These are phyloP conservation scores for Penicillium sp. DNA, from an alignment of 2,329 filamentous ascomycete species.

Conservation along the genomic window DNA sequence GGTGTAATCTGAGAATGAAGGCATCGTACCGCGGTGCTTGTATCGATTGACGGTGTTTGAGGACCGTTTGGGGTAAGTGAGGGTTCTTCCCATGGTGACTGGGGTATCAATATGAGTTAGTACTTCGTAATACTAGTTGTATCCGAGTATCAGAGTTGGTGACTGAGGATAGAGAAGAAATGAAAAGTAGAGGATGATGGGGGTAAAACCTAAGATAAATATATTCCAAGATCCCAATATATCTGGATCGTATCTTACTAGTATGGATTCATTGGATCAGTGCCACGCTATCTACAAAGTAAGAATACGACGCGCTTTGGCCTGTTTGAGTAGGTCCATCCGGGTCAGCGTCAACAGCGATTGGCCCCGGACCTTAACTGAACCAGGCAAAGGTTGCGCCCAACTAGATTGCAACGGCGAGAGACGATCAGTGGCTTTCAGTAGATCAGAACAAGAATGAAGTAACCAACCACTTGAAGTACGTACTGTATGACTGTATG, in stretches of 20 bases:
- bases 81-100: slow-evolving; percentile 45
- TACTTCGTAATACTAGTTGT: too few relatives aligned
- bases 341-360: slow-evolving; percentile 8
- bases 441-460: too few relatives aligned
- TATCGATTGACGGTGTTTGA: slow-evolving; percentile 71
- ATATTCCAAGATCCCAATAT: not conserved
- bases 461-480: too few relatives aligned
- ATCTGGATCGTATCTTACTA: too few relatives aligned
- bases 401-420: too few relatives aligned
- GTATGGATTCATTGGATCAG: not conserved
- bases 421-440: slow-evolving; percentile 6
- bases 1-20: not conserved
- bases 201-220: not conserved
- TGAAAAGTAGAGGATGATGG: too few relatives aligned
- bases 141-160: too few relatives aligned
- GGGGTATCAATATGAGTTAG: too few relatives aligned
- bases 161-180: too few relatives aligned
- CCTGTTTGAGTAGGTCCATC: slow-evolving; percentile 22
- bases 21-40: slow-evolving; percentile 63
- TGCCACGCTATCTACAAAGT: not conserved
- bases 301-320: slow-evolving; percentile 7
- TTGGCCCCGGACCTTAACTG: slow-evolving; percentile 6
- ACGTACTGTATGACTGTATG: too few relatives aligned
- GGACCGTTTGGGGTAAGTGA: slow-evolving; percentile 65
- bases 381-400: slow-evolving; percentile 8